phyloP scores from a whole-genome alignment of 2,329 filamentous ascomycete genomes.

The Exophiala dermatitidis region DNA sequence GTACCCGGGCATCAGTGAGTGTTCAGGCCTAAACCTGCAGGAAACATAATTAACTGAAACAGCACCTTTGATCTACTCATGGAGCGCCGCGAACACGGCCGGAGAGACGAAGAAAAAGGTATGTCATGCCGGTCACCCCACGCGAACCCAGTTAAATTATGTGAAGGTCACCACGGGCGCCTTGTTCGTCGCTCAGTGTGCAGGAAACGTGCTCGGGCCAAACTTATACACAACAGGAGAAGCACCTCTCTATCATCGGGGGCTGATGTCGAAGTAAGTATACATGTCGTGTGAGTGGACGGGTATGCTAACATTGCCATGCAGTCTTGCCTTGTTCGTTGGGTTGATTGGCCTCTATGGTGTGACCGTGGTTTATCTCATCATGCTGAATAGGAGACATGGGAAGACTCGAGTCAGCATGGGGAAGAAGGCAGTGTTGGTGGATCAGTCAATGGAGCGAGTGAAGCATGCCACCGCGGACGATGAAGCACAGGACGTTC shows the following conservation, averaged over 20 bases:
- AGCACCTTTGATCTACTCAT: conserved; percentile 61
- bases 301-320: too few species aligned
- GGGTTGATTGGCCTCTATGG: conserved; percentile 49
- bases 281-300: too few species aligned
- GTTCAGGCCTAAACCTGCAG: too few species aligned
- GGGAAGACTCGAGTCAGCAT: conserved; percentile 48
- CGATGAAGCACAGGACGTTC: conserved; percentile 27
- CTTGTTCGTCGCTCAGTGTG: conserved; percentile 58
- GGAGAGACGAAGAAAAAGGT: conserved; percentile 62
- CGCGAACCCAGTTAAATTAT: background rate
- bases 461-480: conserved; percentile 27
- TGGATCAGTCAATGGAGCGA: conserved; percentile 52
- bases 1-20: conserved; percentile 48
- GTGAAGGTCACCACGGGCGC: conserved; percentile 50
- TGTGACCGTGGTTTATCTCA: conserved; percentile 28
- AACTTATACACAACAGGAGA: conserved; percentile 57
- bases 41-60: background rate
- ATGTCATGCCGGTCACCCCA: background rate
- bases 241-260: conserved; percentile 51
- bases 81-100: conserved; percentile 56
- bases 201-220: conserved; percentile 58
- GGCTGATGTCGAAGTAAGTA: conserved; percentile 49
- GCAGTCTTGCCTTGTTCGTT: conserved; percentile 51
- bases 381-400: conserved; percentile 39
- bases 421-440: conserved; percentile 52